Conservation (phyloP, 129 eudicot genomes). For the Flaveria ramosissima region DNA sequence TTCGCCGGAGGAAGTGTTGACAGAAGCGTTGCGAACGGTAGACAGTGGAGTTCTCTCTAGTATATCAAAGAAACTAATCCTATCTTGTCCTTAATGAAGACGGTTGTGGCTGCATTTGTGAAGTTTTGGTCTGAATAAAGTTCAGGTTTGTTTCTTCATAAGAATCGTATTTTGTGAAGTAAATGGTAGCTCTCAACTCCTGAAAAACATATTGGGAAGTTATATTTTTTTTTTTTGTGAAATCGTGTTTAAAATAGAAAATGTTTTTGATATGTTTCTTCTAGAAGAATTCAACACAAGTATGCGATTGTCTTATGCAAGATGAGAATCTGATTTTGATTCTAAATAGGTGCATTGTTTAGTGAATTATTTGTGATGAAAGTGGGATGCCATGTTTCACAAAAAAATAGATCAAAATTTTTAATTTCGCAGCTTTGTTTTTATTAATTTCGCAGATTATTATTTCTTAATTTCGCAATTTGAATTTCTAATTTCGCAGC, state of each 20-base stretch:
- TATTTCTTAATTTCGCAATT: too few relatives aligned
- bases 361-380: not conserved
- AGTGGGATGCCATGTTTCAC: not conserved
- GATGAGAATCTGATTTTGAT: not conserved
- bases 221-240: conserved; percentile 12
- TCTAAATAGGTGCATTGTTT: not conserved
- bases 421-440: too few relatives aligned
- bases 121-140: conserved; percentile 64
- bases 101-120: conserved; percentile 51
- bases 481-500: too few relatives aligned
- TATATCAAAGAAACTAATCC: conserved; percentile 55
- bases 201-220: not conserved
- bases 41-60: too few relatives aligned
- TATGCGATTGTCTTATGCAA: not conserved
- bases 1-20: too few relatives aligned
- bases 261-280: conserved; percentile 7
- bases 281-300: not conserved
- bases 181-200: conserved; percentile 11
- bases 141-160: conserved; percentile 26
- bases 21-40: too few relatives aligned
- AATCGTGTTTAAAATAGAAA: not conserved
- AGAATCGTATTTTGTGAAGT: conserved; percentile 14
- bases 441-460: too few relatives aligned
- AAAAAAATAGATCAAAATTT: too few relatives aligned
- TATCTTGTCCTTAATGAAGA: conserved; percentile 48